Evolutionary conservation across 75 land plant genomes (phyloP).

Genomic region (Pinus tabuliformis): DNA sequence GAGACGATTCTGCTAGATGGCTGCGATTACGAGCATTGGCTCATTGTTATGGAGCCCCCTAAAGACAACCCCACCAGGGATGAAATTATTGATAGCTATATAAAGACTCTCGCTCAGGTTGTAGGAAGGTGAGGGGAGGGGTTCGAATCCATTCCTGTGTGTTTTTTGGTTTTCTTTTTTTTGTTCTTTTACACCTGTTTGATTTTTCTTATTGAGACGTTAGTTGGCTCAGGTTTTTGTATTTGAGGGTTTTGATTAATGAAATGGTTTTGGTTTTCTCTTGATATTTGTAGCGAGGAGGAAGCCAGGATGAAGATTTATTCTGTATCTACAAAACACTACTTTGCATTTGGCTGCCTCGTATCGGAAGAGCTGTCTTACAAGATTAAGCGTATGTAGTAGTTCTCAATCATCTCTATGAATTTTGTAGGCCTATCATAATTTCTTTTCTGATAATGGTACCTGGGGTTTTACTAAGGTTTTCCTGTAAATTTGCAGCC

Average conservation of each 20-base stretch:
- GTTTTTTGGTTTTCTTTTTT: neutral
- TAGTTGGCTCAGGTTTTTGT: neutral
- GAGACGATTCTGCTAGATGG: slow-evolving; percentile 53
- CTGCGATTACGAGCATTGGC: slow-evolving; percentile 62
- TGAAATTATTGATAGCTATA: slow-evolving; percentile 35
- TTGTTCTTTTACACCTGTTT: neutral
- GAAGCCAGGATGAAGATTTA: slow-evolving; percentile 15
- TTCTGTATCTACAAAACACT: slow-evolving; percentile 17
- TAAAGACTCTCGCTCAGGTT: slow-evolving; percentile 27
- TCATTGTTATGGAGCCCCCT: slow-evolving; percentile 41
- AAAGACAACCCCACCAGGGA: slow-evolving; percentile 18
- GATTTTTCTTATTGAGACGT: neutral
- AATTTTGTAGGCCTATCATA: neutral
- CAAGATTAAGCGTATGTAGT: slow-evolving; percentile 6
- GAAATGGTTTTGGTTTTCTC: neutral
- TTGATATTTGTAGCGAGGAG: slow-evolving; percentile 13
- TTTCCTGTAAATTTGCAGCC: neutral
- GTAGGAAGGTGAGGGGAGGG: slow-evolving; percentile 23
- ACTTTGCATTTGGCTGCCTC: slow-evolving; percentile 14
- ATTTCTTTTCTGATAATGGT: neutral
- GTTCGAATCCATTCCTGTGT: neutral
- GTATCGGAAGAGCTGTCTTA: slow-evolving; percentile 9
- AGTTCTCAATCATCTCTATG: neutral
- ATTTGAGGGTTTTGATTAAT: neutral
- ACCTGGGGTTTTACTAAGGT: neutral